phyloP scores from a whole-genome alignment of 129 eudicot species.

The Artemisia annua region DNA sequence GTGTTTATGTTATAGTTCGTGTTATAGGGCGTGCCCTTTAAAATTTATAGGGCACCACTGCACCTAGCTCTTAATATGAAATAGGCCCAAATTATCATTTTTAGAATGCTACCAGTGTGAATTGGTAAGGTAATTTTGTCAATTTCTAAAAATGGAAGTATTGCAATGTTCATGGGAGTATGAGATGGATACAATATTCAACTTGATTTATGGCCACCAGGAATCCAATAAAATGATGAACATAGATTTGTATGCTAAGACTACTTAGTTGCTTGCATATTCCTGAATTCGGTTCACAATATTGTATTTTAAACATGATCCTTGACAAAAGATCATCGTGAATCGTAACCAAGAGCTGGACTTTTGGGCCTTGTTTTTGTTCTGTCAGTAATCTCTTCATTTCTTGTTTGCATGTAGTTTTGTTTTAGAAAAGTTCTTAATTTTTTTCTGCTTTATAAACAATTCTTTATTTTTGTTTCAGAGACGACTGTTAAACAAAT shows the following conservation, averaged over 20 bases:
- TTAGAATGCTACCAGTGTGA: background rate
- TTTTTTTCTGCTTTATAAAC: slow-evolving; percentile 7
- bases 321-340: slow-evolving; percentile 6
- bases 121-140: background rate
- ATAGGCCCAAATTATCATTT: background rate
- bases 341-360: slow-evolving; percentile 2
- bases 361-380: slow-evolving; percentile 5
- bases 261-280: background rate
- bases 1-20: no score
- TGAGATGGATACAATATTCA: no score
- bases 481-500: slow-evolving; percentile 93
- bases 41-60: no score
- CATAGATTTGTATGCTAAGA: no score
- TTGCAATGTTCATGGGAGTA: background rate
- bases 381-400: background rate
- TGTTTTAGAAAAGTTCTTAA: background rate
- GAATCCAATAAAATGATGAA: no score
- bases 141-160: background rate
- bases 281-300: background rate
- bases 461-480: slow-evolving; percentile 35
- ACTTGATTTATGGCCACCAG: no score
- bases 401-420: slow-evolving; percentile 9
- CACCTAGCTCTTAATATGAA: no score
- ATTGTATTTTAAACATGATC: background rate
- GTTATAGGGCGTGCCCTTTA: no score